Evolutionary conservation across 768 basidiomycete genomes (phyloP), one percentile per base, ranked within the genome.

Genomic region (Kwoniella sp.): DNA sequence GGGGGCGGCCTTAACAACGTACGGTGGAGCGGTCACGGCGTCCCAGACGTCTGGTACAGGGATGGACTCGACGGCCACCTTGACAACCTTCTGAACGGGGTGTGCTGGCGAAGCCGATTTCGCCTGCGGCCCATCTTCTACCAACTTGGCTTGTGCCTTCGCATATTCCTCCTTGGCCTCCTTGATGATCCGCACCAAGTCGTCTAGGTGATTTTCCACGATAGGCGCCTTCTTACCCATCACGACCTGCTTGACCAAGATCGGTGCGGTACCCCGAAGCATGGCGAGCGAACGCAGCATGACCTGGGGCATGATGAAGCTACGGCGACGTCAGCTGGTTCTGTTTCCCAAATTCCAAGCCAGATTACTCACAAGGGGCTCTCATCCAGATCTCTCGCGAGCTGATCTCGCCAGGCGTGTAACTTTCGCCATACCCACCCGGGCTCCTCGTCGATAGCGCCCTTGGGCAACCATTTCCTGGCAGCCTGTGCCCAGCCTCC

Each of bases 321-420:
- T 69, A 32, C 3, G n/a, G 20, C 26, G 14, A 25, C 37, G 5
- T 27, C 29, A 45, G 44, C 44, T 11, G 2, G 68, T 84, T 88
- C 75, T 86, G 86, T 19, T 19, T 11, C 11, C 42, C 38, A 48
- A 33, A 27, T n/a, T n/a, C n/a, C n/a, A n/a, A n/a, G n/a, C n/a
- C 5, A 9, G 8, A 5, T 33, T 17, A 75, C 81, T 38, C 69
- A 90, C 84, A 85, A 77, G 8, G 81, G 80, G 65, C 87, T 88
- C 73, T 95, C 91, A 69, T 96, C 92, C 62, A 89, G 87, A 50
- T 84, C 82, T 43, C 88, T 78, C 2, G 88, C 87, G 1, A 84
- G 75, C 10, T 70, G 65, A 71, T 96, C 91, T 53, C 92, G 79
- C 92, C 91, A 96, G 28, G 76, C 77, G 72, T 92, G 88, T 11